A percentile compares a stretch with the other conserved stretches of the same genome.
Evolutionary conservation across 2,329 filamentous ascomycete genomes (phyloP).

Genomic region (Westerdykella ornata): DNA sequence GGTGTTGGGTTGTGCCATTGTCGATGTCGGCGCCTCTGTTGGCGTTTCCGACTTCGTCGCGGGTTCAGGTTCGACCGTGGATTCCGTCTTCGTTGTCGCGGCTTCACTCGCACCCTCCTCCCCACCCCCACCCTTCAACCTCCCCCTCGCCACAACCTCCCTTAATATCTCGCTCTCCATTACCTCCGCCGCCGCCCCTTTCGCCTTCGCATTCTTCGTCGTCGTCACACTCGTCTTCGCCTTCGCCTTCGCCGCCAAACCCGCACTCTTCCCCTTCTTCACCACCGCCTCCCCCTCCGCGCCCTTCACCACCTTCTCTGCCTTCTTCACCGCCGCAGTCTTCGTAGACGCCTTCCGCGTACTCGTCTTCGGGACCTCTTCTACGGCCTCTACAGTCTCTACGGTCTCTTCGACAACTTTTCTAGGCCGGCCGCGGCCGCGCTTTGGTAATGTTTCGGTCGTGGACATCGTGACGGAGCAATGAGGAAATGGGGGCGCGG

Average conservation of each 20-base stretch:
- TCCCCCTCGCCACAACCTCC: constrained; percentile 21
- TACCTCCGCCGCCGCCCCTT: not conserved
- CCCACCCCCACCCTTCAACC: constrained; percentile 9
- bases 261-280: constrained; percentile 5
- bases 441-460: not conserved
- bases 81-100: not conserved
- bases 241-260: not conserved
- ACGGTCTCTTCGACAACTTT: not conserved
- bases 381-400: not conserved
- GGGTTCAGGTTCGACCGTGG: not conserved
- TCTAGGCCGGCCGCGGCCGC: not conserved
- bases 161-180: constrained; percentile 23
- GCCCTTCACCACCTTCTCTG: not conserved
- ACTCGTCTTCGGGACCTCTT: constrained; percentile 14
- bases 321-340: constrained; percentile 4
- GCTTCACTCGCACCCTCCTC: not conserved
- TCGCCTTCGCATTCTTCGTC: not conserved
- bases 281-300: constrained; percentile 12
- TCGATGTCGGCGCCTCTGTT: not conserved
- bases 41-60: not conserved
- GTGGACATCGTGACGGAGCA: not conserved
- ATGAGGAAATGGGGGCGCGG: no score
- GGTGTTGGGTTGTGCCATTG: not conserved
- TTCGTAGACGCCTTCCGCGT: constrained; percentile 22
- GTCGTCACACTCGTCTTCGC: not conserved